phyloP scores from a whole-genome alignment of 768 basidiomycete species.

The Grammothele lineata region DNA sequence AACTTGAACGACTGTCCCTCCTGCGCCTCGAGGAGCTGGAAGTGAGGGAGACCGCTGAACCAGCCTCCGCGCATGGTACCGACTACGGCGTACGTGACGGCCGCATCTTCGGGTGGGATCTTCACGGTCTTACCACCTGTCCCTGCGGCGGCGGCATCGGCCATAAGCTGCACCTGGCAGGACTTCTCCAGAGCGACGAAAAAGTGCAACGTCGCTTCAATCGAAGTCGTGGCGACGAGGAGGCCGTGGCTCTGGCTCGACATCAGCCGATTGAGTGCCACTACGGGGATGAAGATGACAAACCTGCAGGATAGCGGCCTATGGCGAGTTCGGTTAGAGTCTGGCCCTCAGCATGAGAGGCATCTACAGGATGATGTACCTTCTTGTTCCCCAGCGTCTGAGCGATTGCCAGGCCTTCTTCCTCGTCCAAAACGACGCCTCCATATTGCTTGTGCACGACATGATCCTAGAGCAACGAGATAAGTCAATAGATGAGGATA shows the following conservation, averaged over 20 bases:
- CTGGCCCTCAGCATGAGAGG: background rate
- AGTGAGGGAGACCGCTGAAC: constrained; percentile 35
- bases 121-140: constrained; percentile 12
- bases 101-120: constrained; percentile 21
- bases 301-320: constrained; percentile 1
- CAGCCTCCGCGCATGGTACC: constrained; percentile 24
- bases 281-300: too few species aligned
- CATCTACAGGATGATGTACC: constrained; percentile 17
- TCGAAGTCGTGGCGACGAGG: constrained; percentile 10
- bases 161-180: constrained; percentile 24
- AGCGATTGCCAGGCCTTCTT: constrained; percentile 32
- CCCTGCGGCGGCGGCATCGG: constrained; percentile 20
- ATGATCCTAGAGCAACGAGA: constrained; percentile 20
- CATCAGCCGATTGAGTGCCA: too few species aligned
- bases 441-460: constrained; percentile 28
- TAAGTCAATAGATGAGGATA: background rate
- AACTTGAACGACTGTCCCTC: constrained; percentile 28
- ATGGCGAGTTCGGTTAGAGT: background rate
- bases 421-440: constrained; percentile 31
- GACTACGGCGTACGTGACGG: background rate
- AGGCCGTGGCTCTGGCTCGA: constrained; percentile 14
- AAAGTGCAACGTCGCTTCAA: constrained; percentile 13
- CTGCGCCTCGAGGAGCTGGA: constrained; percentile 32
- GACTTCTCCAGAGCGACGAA: constrained; percentile 20
- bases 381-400: constrained; percentile 23